Conservation (phyloP, 192 early-diverging fungal genomes). For the Coemansia sp. region DNA sequence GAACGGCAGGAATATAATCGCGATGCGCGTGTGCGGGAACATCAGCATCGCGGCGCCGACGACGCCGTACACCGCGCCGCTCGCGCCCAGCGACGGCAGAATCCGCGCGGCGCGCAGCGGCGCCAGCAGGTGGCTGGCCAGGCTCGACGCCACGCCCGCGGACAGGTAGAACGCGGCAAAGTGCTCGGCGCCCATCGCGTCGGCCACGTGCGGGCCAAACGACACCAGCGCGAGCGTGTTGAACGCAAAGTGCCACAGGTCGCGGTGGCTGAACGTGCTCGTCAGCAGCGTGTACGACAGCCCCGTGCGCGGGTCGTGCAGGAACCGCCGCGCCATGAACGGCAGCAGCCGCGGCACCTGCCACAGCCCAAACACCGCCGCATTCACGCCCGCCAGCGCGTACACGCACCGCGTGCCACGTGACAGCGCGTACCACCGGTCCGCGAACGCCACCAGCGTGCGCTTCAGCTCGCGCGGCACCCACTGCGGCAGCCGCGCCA, state of each 20-base stretch:
- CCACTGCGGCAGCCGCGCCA: constrained; percentile 43
- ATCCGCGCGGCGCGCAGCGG: constrained; percentile 47
- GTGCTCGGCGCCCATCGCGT: constrained; percentile 60
- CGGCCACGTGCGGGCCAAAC: constrained; percentile 57
- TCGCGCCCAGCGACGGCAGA: constrained; percentile 75
- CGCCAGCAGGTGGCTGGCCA: constrained; percentile 64
- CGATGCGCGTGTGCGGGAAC: constrained; percentile 58
- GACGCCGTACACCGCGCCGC: constrained; percentile 75
- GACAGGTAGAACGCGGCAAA: constrained; percentile 81
- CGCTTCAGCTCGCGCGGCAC: constrained; percentile 37
- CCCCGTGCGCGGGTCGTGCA: constrained; percentile 70
- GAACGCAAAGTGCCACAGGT: constrained; percentile 71
- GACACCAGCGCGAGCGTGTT: constrained; percentile 79
- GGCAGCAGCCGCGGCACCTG: constrained; percentile 59
- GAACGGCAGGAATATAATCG: constrained; percentile 65
- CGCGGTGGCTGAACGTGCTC: constrained; percentile 72
- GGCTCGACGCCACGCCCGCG: constrained; percentile 61
- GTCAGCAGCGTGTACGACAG: constrained; percentile 77
- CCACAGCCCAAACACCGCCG: constrained; percentile 76
- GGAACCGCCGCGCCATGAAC: constrained; percentile 75
- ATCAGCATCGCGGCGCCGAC: constrained; percentile 59
- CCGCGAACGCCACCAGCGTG: constrained; percentile 15
- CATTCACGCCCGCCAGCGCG: constrained; percentile 67
- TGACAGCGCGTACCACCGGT: constrained; percentile 30
- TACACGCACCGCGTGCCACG: constrained; percentile 33